Evolutionary conservation across 441 rosid genomes (phyloP), one percentile per base, ranked within the genome.

Genomic region (Pelargonium myrrhifolium): DNA sequence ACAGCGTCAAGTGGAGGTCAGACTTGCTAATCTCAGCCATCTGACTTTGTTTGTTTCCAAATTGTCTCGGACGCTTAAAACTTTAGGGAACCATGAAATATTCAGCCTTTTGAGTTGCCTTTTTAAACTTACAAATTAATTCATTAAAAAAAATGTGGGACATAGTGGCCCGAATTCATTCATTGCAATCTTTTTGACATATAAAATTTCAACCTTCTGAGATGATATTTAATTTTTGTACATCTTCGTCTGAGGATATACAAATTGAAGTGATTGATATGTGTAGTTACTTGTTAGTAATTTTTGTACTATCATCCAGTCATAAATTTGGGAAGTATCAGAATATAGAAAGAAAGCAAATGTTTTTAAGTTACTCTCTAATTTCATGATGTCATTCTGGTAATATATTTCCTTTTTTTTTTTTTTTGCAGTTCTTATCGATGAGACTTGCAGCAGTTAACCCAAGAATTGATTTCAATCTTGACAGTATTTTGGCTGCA

Each of bases 381-480:
- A 43, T 47, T 40, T 66, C 47, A 22, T 17, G 58, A 70, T 72
- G 77, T 78, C 49, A 75, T 66, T 70, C 62, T 73, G 21, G 66
- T 61, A 62, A 11, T 18, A 31, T 64, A 0, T 69, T 58, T 74
- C 53, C 59, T n/a, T n/a, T n/a, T n/a, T n/a, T n/a, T n/a, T 68
- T 75, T 67, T 71, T 81, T 78, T 74, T 51, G 35, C 91, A 94
- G 99, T 61, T 87, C 77, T 82, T 94, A 75, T 94, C 97, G 64
- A 94, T 91, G 97, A 87, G 90, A 84, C 97, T 94, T 60, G 97
- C 97, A 9, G 86, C 92, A 6, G 96, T 85, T 47, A 88, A 89
- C 78, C 92, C 97, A n/a, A 79, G 89, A 78, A 80, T 82, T 55
- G 97, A 89, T 84, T 84, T 91, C 83, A 85, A 86, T 77, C 84